These are phyloP conservation scores for Lentithecium fluviatile DNA, from an alignment of 495 filamentous ascomycete genomes.

Conservation along the genomic window DNA sequence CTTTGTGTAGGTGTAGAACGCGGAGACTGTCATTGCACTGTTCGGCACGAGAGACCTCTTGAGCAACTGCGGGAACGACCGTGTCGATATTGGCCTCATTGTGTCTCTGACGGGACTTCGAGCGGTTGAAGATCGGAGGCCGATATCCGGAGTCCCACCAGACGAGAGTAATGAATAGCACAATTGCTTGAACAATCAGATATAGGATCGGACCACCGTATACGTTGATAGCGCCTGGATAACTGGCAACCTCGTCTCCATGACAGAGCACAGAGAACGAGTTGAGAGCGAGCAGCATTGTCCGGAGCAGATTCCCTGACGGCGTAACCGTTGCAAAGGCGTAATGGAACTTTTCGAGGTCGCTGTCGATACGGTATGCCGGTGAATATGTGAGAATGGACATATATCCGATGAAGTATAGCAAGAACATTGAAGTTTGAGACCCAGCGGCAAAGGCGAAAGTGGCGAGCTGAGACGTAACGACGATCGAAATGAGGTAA, in stretches of 20 bases:
- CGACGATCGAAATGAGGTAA: conserved; percentile 72
- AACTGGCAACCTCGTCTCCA: conserved; percentile 54
- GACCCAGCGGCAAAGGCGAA: conserved; percentile 74
- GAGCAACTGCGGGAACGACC: conserved; percentile 49
- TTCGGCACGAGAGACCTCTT: conserved; percentile 51
- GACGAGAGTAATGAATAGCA: conserved; percentile 66
- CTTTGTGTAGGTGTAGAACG: conserved; percentile 72
- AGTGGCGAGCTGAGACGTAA: conserved; percentile 66
- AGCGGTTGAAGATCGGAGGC: conserved; percentile 49
- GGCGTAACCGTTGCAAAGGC: conserved; percentile 67
- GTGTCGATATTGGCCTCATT: conserved; percentile 50
- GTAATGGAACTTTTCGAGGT: conserved; percentile 66
- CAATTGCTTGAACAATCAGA: conserved; percentile 65
- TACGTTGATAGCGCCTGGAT: conserved; percentile 67
- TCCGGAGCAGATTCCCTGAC: conserved; percentile 64
- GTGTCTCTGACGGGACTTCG: conserved; percentile 1
- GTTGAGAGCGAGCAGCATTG: conserved; percentile 73
- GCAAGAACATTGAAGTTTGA: conserved; percentile 48
- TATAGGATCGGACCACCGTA: conserved; percentile 82
- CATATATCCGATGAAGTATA: conserved; percentile 52
- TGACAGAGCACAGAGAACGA: conserved; percentile 73
- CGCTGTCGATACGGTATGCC: conserved; percentile 57
- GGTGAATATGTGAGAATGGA: conserved; percentile 68
- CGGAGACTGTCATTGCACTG: conserved; percentile 63
- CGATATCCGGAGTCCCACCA: conserved; percentile 71